phyloP scores from a whole-genome alignment of 1,284 basidiomycete genomes.

The Fomes fomentarius region DNA sequence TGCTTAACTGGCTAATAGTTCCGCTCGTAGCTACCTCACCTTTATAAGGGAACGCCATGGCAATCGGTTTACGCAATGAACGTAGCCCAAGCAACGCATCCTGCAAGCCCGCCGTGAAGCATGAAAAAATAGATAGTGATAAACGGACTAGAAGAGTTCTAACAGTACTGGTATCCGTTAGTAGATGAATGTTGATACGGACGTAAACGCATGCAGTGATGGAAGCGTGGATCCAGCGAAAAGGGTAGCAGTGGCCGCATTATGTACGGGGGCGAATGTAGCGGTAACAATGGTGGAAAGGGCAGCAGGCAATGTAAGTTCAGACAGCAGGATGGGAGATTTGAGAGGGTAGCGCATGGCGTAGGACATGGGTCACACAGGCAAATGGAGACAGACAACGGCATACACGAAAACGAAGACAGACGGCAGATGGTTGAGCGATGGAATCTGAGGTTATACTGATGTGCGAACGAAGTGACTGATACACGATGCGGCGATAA shows the following conservation, averaged over 20 bases:
- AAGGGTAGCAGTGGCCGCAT: neutral
- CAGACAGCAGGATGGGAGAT: neutral
- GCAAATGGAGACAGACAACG: neutral
- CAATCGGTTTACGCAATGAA: no score
- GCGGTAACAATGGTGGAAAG: neutral
- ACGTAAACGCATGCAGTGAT: neutral
- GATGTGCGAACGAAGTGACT: neutral
- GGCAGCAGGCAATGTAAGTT: neutral
- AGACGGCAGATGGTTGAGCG: neutral
- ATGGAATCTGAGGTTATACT: neutral
- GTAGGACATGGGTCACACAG: neutral
- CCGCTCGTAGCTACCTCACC: no score
- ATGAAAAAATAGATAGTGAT: conserved; percentile 11
- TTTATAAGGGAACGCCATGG: no score
- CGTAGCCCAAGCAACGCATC: no score
- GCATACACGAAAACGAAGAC: neutral
- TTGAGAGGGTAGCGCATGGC: neutral
- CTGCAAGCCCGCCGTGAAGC: no score
- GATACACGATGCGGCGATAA: conserved; percentile 6
- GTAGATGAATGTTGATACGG: neutral
- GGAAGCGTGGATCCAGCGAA: neutral
- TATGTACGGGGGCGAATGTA: neutral
- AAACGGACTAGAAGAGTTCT: neutral
- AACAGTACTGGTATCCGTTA: neutral
- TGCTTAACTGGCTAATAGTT: no score